Base-by-base conservation (phyloP, 2,329 filamentous ascomycete genomes). In the Botrytis medusae region DNA sequence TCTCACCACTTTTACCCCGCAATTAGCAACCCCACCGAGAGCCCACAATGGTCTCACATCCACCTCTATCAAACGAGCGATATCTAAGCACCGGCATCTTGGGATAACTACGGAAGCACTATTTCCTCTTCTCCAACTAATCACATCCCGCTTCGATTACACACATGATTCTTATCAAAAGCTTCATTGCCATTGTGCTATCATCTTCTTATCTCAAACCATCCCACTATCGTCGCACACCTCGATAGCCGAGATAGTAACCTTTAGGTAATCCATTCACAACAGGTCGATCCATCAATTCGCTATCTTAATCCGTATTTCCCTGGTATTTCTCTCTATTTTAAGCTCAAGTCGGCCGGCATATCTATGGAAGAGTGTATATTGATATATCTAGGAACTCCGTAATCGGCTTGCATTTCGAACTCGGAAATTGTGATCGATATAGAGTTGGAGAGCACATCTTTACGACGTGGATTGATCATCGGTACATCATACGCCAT, bases 161-260 rank as follows among this genome's bases (percentile, higher is more conserved):
- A 46, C 29, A 37, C 8, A 6, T 32, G n/a, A 42, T 51, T 40
- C 34, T 67, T 40, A 67, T 51, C 63, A 7, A 51, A 18, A 40
- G 5, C 29, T 65, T 48, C 44, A 40, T 29, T n/a, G 54, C 4
- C 14, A 29, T 29, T 8, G 18, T 51, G 32, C 32, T 54, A 54
- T 67, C 64, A 40, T 40, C 32, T 7, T 54, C 46, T 34, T 54
- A 51, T 54, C 46, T 54, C 5, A 1, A 14, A 7, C 4, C 10
- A 40, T 67, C 34, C 64, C 64, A 67, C 64, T 67, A n/a, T 67
- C n/a, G 44, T 34, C 29, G 12, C 7, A 61, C 34, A 40, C 34
- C 34, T 37, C 37, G 59, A 61, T 40, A 61, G 37, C 22, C 16
- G 34, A 40, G 20, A 25, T 25, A 25, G 34, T 54, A 54, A 16